phyloP scores from a whole-genome alignment of 2,329 filamentous ascomycete genomes.

The Metarhizium guizhouense region DNA sequence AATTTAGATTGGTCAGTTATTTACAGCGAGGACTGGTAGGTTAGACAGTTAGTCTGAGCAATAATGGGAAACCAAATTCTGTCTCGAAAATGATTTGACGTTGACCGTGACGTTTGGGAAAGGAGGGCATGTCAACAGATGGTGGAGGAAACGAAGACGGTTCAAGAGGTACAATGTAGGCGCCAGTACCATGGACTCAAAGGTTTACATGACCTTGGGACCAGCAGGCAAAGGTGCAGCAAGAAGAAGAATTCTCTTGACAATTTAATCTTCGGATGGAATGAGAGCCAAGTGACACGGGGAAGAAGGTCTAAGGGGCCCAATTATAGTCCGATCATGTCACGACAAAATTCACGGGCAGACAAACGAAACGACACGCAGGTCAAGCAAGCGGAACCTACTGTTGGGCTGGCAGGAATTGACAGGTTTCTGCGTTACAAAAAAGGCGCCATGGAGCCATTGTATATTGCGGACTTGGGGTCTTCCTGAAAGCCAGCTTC shows the following conservation, averaged over 20 bases:
- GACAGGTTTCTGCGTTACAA: no score
- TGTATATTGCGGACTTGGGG: no score
- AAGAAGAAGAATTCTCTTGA: background rate
- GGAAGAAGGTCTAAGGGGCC: constrained; percentile 24
- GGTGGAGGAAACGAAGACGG: background rate
- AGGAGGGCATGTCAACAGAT: background rate
- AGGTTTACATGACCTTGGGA: background rate
- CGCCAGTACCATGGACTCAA: background rate
- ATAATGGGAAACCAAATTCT: constrained; percentile 1
- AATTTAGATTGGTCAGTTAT: background rate
- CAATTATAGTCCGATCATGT: constrained; percentile 26
- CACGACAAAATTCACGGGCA: constrained; percentile 17
- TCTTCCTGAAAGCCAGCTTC: no score
- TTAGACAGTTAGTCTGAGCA: constrained; percentile 3
- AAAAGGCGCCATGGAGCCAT: no score
- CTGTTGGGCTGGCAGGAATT: no score
- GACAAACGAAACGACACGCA: no score
- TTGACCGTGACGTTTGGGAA: background rate
- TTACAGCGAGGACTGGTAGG: background rate
- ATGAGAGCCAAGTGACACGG: constrained; percentile 19
- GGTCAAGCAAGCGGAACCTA: no score
- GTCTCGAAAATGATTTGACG: background rate
- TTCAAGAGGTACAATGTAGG: background rate
- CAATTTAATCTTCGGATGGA: constrained; percentile 16
- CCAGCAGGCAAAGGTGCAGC: background rate